Conservation (phyloP, 495 filamentous ascomycete genomes). For the Aspergillus taichungensis region DNA sequence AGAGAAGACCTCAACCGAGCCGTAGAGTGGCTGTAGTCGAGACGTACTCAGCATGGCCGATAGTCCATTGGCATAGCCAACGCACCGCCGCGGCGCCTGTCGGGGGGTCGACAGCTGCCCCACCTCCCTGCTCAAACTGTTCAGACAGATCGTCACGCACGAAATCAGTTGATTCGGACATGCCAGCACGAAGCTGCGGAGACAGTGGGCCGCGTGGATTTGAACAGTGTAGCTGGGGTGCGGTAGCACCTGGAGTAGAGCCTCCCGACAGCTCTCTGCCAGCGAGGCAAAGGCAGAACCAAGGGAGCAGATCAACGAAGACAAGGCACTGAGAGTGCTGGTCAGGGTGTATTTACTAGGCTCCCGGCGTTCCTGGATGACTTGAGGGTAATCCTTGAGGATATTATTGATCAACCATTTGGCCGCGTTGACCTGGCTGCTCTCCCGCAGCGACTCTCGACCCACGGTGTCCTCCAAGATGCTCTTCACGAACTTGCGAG, state of each 20-base stretch:
- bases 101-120: slow-evolving; percentile 64
- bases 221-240: slow-evolving; percentile 97
- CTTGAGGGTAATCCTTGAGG: slow-evolving; percentile 91
- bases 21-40: slow-evolving; percentile 78
- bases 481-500: slow-evolving; percentile 74
- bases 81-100: slow-evolving; percentile 73
- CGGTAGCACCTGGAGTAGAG: slow-evolving; percentile 80
- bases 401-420: slow-evolving; percentile 77
- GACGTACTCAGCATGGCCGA: slow-evolving; percentile 88
- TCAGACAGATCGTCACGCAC: slow-evolving; percentile 92
- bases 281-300: slow-evolving; percentile 71
- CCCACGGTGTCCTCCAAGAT: slow-evolving; percentile 82
- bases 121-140: slow-evolving; percentile 83
- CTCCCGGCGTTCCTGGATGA: slow-evolving; percentile 82
- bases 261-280: slow-evolving; percentile 76
- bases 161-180: slow-evolving; percentile 87
- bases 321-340: slow-evolving; percentile 68
- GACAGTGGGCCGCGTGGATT: slow-evolving; percentile 72
- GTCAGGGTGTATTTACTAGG: slow-evolving; percentile 81
- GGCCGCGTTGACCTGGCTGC: slow-evolving; percentile 73
- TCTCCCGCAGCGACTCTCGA: slow-evolving; percentile 73
- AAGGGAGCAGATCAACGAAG: slow-evolving; percentile 67
- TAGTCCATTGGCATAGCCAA: slow-evolving; percentile 89
- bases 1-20: slow-evolving; percentile 91
- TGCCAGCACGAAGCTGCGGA: slow-evolving; percentile 79